Evolutionary conservation across 768 basidiomycete species (phyloP).

Genomic region (Mycena capillaripes): DNA sequence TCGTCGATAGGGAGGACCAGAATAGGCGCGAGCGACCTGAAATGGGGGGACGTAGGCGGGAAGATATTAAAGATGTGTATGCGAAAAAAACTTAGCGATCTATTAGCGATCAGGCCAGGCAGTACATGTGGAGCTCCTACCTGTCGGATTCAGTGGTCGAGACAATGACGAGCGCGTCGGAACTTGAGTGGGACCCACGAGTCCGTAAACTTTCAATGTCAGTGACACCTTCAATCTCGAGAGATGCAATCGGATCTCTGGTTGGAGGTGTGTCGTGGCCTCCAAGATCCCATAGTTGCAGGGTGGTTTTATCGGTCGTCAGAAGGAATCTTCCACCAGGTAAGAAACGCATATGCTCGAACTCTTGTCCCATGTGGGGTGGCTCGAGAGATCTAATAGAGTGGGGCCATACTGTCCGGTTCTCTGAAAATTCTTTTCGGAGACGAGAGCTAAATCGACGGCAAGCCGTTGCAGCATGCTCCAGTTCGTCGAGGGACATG

Average conservation of each 20-base stretch:
- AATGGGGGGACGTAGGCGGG: conserved; percentile 12
- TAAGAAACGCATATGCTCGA: conserved; percentile 27
- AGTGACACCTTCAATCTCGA: background rate
- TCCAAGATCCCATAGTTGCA: conserved; percentile 31
- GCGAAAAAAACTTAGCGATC: background rate
- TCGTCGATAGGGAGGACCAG: conserved; percentile 9
- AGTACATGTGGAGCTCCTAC: background rate
- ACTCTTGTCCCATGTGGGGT: conserved; percentile 7
- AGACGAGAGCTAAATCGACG: conserved; percentile 18
- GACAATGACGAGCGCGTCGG: conserved; percentile 20
- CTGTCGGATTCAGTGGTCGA: background rate
- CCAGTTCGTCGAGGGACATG: conserved; percentile 18
- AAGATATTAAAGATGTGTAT: conserved; percentile 24
- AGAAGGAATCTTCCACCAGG: conserved; percentile 34
- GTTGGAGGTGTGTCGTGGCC: too few species aligned
- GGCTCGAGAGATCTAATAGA: background rate
- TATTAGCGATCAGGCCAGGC: background rate
- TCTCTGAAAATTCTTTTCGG: background rate
- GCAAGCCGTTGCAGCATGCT: conserved; percentile 18
- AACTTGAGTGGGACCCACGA: conserved; percentile 2
- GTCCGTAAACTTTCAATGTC: conserved; percentile 11
- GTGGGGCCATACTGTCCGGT: background rate
- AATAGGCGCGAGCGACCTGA: conserved; percentile 3
- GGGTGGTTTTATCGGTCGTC: background rate
- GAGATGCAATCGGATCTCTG: conserved; percentile 1